These are phyloP conservation scores for Lophium mytilinum DNA, from an alignment of 495 filamentous ascomycete species.

Conservation along the genomic window DNA sequence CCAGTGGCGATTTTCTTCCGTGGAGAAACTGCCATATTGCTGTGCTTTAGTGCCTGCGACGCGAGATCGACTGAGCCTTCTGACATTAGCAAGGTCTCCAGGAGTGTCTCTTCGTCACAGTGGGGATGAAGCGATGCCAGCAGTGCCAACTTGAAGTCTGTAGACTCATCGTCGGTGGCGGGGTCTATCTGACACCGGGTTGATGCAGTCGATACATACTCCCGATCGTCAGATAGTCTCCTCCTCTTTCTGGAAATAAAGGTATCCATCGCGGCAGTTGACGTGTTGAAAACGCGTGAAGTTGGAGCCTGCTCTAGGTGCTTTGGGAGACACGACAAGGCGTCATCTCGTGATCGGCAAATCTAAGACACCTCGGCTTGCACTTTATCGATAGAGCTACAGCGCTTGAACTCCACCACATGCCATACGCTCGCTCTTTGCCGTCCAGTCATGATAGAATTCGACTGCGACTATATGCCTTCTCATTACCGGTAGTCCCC, in stretches of 20 bases:
- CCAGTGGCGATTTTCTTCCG: constrained; percentile 33
- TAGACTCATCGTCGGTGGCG: constrained; percentile 56
- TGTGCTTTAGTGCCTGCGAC: constrained; percentile 27
- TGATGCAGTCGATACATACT: background rate
- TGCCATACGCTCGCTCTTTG: background rate
- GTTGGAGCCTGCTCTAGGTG: too few relatives aligned
- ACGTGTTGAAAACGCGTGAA: too few relatives aligned
- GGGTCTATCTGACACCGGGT: background rate
- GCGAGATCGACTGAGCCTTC: constrained; percentile 68
- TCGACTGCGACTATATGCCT: background rate
- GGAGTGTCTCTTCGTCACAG: constrained; percentile 53
- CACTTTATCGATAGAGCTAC: too few relatives aligned
- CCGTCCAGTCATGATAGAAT: background rate
- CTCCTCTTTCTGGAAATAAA: constrained; percentile 49
- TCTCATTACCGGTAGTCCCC: too few relatives aligned
- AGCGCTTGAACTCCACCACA: background rate
- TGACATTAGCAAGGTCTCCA: constrained; percentile 70
- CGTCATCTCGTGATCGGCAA: background rate
- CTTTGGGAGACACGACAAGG: background rate
- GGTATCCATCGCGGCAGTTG: constrained; percentile 40
- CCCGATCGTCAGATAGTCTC: constrained; percentile 19
- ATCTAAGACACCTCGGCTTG: too few relatives aligned
- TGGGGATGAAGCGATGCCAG: constrained; percentile 66
- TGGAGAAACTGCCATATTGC: constrained; percentile 2
- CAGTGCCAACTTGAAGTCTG: constrained; percentile 80